Conservation (phyloP, 1,139 yeast genomes). For the Arxiozyma slooffiae region DNA sequence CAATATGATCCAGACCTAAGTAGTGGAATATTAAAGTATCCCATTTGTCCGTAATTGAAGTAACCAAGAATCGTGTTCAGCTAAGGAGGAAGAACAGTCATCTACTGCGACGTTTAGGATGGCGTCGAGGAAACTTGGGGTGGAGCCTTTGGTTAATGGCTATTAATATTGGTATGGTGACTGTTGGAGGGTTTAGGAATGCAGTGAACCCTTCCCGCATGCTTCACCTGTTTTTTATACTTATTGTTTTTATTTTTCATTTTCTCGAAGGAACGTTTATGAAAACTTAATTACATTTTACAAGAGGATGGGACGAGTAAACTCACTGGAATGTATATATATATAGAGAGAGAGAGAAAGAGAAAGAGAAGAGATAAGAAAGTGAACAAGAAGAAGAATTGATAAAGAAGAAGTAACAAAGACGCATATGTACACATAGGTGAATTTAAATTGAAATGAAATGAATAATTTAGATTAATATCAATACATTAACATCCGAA, state of each 20-base stretch:
- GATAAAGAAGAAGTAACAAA: not conserved
- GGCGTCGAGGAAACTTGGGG: slow-evolving; percentile 76
- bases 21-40: slow-evolving; percentile 83
- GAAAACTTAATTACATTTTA: too few relatives aligned
- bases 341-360: too few relatives aligned
- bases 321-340: too few relatives aligned
- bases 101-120: slow-evolving; percentile 89
- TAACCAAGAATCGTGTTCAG: slow-evolving; percentile 81
- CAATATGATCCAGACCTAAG: slow-evolving; percentile 91
- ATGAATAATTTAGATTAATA: not conserved
- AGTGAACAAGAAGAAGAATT: too few relatives aligned
- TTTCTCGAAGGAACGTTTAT: too few relatives aligned
- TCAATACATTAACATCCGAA: not conserved
- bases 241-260: too few relatives aligned
- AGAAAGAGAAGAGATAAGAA: too few relatives aligned
- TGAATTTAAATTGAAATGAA: too few relatives aligned
- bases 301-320: too few relatives aligned
- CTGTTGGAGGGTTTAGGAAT: slow-evolving; percentile 79
- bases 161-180: slow-evolving; percentile 66
- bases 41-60: slow-evolving; percentile 67
- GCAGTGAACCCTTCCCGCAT: slow-evolving; percentile 85
- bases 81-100: slow-evolving; percentile 66
- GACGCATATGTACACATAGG: too few relatives aligned
- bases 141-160: slow-evolving; percentile 76
- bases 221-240: slow-evolving; percentile 61